These are phyloP conservation scores for Syzygium oleosum DNA, from an alignment of 345 rosid species.

Conservation along the genomic window DNA sequence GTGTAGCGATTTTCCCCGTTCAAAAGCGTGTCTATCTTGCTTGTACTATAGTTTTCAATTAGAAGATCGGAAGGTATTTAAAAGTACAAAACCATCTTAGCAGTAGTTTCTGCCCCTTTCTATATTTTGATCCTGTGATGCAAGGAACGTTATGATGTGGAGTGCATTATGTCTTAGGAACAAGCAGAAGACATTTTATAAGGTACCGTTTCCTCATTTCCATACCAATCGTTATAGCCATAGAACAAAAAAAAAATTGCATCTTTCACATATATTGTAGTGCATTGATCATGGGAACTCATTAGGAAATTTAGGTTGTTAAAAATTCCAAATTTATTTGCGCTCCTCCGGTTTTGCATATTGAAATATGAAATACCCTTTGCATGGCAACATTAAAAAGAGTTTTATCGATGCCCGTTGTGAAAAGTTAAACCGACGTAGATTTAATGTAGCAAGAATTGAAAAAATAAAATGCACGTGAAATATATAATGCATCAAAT, in stretches of 20 bases:
- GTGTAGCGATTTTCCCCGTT: background rate
- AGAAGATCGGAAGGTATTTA: background rate
- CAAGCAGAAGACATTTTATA: background rate
- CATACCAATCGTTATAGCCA: background rate
- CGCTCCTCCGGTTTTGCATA: background rate
- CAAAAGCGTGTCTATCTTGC: background rate
- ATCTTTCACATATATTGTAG: background rate
- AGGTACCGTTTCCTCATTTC: background rate
- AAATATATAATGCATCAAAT: background rate
- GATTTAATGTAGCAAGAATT: background rate
- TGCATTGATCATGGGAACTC: background rate
- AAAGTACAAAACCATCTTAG: background rate
- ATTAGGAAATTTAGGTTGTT: background rate
- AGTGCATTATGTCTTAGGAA: background rate
- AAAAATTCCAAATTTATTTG: background rate
- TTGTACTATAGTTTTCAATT: background rate
- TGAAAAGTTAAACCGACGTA: background rate
- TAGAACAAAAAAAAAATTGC: background rate
- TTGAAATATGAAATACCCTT: background rate
- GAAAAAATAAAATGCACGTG: background rate
- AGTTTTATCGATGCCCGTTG: background rate
- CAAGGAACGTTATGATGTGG: background rate
- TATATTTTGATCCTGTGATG: background rate
- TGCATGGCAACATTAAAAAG: background rate
- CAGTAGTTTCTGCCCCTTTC: background rate